A percentile compares a stretch with the other conserved stretches of the same genome.
These are phyloP conservation scores for Rheum nobile DNA, from an alignment of 148 eudicot genomes.

Conservation along the genomic window DNA sequence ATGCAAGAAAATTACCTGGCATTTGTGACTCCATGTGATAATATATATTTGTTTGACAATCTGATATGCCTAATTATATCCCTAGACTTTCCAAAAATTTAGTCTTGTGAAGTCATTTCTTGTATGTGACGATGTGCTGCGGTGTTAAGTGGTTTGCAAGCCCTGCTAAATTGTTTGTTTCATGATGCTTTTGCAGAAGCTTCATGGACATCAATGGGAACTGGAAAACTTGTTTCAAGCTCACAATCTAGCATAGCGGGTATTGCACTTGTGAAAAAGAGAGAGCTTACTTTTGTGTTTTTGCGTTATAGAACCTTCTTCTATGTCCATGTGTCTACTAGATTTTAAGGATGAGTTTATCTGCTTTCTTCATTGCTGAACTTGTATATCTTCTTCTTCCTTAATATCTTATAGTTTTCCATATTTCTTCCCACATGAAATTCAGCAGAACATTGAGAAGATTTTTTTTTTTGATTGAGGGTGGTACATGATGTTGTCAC, in stretches of 20 bases:
- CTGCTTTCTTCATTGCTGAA: neutral
- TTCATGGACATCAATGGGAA: neutral
- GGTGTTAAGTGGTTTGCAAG: neutral
- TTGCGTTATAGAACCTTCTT: neutral
- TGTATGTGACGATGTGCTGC: neutral
- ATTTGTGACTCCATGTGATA: neutral
- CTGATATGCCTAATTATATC: neutral
- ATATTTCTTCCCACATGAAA: neutral
- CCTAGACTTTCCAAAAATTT: neutral
- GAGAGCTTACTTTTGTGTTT: neutral
- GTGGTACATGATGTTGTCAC: neutral
- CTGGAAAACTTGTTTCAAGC: constrained; percentile 10
- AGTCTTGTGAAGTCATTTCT: neutral
- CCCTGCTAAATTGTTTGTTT: neutral
- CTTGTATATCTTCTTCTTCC: neutral
- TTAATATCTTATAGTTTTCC: neutral
- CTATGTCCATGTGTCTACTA: neutral
- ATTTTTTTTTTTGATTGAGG: neutral
- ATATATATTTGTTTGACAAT: neutral
- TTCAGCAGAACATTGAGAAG: neutral
- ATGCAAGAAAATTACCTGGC: neutral
- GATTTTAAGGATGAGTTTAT: neutral
- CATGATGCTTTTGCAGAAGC: neutral
- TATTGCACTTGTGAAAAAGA: constrained; percentile 5
- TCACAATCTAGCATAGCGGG: constrained; percentile 11